These are phyloP conservation scores for Syzygium oleosum DNA, from an alignment of 345 rosid genomes.

Conservation along the genomic window DNA sequence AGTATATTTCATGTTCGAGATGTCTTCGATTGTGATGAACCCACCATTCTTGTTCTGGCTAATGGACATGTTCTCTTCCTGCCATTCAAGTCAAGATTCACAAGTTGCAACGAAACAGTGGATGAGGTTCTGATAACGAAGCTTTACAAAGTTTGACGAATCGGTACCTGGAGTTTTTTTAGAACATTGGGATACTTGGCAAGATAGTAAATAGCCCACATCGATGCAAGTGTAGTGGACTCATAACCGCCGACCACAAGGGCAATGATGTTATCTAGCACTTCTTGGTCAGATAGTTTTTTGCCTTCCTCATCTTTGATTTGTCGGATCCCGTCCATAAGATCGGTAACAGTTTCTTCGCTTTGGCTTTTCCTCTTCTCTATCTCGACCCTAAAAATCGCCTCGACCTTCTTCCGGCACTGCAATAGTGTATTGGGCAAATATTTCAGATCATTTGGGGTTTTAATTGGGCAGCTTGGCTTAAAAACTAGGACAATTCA, in stretches of 20 bases:
- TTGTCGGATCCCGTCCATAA: conserved; percentile 31
- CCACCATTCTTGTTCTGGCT: conserved; percentile 16
- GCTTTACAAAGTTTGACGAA: neutral
- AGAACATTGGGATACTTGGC: conserved; percentile 25
- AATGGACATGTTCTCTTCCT: conserved; percentile 29
- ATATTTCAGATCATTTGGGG: neutral
- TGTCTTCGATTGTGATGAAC: conserved; percentile 22
- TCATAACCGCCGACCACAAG: conserved; percentile 25
- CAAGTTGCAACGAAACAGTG: neutral
- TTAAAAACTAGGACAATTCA: neutral
- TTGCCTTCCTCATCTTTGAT: conserved; percentile 24
- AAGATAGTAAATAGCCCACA: conserved; percentile 34
- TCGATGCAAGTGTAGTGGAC: conserved; percentile 15
- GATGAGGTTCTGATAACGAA: neutral
- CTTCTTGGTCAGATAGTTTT: conserved; percentile 25
- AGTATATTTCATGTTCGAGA: conserved; percentile 24
- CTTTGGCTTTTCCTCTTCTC: conserved; percentile 18
- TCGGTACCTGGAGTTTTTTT: conserved; percentile 5
- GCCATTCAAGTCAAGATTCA: neutral
- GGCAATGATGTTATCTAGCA: conserved; percentile 23
- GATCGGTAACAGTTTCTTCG: conserved; percentile 6
- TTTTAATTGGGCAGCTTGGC: neutral
- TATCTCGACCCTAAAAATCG: conserved; percentile 5
- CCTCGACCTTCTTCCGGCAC: conserved; percentile 19
- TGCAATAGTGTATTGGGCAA: neutral